Conservation (phyloP, 176 grass and related monocot genomes). For the Elymus sibiricus region DNA sequence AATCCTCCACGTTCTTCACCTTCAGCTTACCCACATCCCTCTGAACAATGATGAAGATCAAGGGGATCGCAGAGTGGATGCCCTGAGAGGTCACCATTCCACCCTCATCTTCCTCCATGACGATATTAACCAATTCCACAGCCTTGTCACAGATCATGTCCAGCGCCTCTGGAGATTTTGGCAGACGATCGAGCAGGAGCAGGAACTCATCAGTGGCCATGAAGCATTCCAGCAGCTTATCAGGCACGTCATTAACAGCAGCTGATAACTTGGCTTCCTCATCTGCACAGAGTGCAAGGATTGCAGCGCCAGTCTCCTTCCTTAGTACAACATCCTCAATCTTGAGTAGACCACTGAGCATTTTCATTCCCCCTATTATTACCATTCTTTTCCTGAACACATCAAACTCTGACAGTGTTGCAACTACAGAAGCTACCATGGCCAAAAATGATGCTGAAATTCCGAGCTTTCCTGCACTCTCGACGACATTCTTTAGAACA, state of each 20-base stretch:
- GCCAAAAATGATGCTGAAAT: neutral
- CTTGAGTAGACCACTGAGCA: constrained; percentile 27
- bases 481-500: constrained; percentile 4
- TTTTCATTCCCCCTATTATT: constrained; percentile 30
- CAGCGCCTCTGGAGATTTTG: neutral
- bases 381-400: constrained; percentile 39
- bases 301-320: constrained; percentile 36
- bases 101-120: constrained; percentile 8
- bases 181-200: constrained; percentile 28
- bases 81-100: constrained; percentile 1
- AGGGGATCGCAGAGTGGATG: constrained; percentile 27
- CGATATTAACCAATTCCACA: constrained; percentile 25
- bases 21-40: constrained; percentile 30
- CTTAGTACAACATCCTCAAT: constrained; percentile 23
- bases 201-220: constrained; percentile 27
- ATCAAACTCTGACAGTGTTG: constrained; percentile 30
- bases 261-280: constrained; percentile 17
- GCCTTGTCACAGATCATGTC: constrained; percentile 15
- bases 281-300: constrained; percentile 26
- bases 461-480: constrained; percentile 4
- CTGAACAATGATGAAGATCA: constrained; percentile 17
- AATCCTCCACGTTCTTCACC: constrained; percentile 33
- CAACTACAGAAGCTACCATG: constrained; percentile 33
- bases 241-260: constrained; percentile 2
- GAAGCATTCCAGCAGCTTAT: constrained; percentile 30